Evolutionary conservation across 495 filamentous ascomycete species (phyloP), one percentile per base, ranked within the genome.

Genomic region (Hyaloscypha finlandica): DNA sequence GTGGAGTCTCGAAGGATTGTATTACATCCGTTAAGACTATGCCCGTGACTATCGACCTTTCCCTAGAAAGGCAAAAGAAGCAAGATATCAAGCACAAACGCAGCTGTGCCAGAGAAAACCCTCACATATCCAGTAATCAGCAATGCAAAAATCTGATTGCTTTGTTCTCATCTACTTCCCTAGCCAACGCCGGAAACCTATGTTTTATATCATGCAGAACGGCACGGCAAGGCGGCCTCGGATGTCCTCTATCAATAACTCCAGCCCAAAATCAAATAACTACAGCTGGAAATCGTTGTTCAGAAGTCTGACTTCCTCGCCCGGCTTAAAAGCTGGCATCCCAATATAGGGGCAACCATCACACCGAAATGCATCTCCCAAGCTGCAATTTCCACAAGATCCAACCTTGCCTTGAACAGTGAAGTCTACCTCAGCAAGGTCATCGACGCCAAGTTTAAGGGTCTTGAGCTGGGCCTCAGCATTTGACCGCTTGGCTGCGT

Each of bases 341-440:
- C 95, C 96, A 68, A 96, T 87, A 78, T 97, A 98, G 0, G 94
- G 94, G 75, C 95, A 97, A 2, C 92, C 90, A 37, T 77, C 79
- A 68, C 89, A 93, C 57, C 90, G 79, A 77, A 94, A 94, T 6
- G 92, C 92, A 78, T 99, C 95, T 30, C 95, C 95, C 12, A 99
- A 81, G 33, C 92, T 90, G 75, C 95, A 98, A 75, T 91, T 97
- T 3, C 92, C 92, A 75, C 95, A 99, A 11, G 89, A 93, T 9
- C 96, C 94, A 0, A 92, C 90, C 81, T 97, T 98, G 61, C 96
- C 95, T 73, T 94, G 84, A 19, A 99, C 93, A 2, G 95, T 99
- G 75, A 98, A 97, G 76, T 99, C 95, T 20, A 98, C 82, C 77
- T 97, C 92, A 66, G 83, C 87, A 59, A 99, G 80, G 72, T 98